Evolutionary conservation across 495 filamentous ascomycete genomes (phyloP), one percentile per base, ranked within the genome.

Genomic region (Podospora didyma): DNA sequence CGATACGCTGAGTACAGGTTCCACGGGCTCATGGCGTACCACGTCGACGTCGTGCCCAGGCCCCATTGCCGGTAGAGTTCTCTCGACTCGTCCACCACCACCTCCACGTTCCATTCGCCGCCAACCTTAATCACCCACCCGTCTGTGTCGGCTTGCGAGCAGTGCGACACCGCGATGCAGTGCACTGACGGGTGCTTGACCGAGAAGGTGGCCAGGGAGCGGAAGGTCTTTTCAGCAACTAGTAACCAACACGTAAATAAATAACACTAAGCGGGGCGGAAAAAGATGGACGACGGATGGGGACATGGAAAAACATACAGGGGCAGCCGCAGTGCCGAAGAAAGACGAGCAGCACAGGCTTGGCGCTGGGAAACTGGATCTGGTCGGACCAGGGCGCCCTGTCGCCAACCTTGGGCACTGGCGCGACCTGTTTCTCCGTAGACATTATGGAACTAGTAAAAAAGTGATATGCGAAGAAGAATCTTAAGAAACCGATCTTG

Each of bases 171-270:
- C 24, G 82, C 82, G 44, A 85, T 66, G 73, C 79, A 85, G 56
- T 73, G 65, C 2, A 85, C 64, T n/a, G 75, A 60, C 0, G 73
- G 73, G 61, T 86, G 68, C 9, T 65, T 48, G 22, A 56, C 61
- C 10, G 83, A 82, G 56, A 70, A 55, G 14, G 63, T 56, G 20
- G 79, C 74, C 11, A 86, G 67, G 19, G 60, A 56, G 17, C 73
- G 63, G 70, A 82, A 82, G 24, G 79, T 77, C 62, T 85, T 84
- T 59, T 85, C 83, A n/a, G 83, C 81, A 62, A 84, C 79, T 79
- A 42, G 34, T 35, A 19, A 23, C 24, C 17, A 12, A 39, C 4
- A 11, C 7, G 24, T 10, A 5, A 21, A 9, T 9, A 46, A n/a
- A n/a, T n/a, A n/a, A n/a, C n/a, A n/a, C n/a, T n/a, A n/a, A n/a